Evolutionary conservation across 2,329 filamentous ascomycete species (phyloP).

Genomic region (Boeremia exigua): DNA sequence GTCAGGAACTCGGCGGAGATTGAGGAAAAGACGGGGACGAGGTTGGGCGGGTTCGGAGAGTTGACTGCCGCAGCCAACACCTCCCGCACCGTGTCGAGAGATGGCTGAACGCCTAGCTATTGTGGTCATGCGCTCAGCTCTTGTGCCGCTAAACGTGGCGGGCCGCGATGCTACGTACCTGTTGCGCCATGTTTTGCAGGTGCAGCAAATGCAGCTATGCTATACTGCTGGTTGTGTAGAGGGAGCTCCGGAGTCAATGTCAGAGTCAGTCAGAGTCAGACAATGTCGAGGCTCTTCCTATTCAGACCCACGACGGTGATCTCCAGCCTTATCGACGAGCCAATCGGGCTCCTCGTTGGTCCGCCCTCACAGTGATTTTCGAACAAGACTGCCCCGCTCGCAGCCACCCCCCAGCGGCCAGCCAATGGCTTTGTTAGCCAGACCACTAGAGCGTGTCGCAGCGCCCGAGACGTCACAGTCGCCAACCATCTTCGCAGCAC

Average conservation of each 20-base stretch:
- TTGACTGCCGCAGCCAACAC: conserved; percentile 60
- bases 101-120: conserved; percentile 62
- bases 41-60: conserved; percentile 69
- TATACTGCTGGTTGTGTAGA: background rate
- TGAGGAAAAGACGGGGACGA: conserved; percentile 81
- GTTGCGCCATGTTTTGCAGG: conserved; percentile 28
- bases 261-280: conserved; percentile 15
- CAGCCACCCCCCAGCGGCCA: background rate
- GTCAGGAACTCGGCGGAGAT: conserved; percentile 93
- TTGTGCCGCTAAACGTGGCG: conserved; percentile 5
- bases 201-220: conserved; percentile 10
- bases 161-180: conserved; percentile 25
- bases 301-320: conserved; percentile 8
- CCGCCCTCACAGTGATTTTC: conserved; percentile 13
- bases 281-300: conserved; percentile 17
- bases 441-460: conserved; percentile 6
- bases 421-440: conserved; percentile 4
- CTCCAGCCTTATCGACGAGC: conserved; percentile 12
- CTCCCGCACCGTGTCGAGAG: conserved; percentile 64
- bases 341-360: conserved; percentile 11
- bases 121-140: conserved; percentile 41
- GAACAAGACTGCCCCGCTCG: conserved; percentile 9
- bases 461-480: conserved; percentile 19
- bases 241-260: background rate
- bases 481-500: conserved; percentile 7